Conservation (phyloP, 164 flowering plant species). For the Sedum album region DNA sequence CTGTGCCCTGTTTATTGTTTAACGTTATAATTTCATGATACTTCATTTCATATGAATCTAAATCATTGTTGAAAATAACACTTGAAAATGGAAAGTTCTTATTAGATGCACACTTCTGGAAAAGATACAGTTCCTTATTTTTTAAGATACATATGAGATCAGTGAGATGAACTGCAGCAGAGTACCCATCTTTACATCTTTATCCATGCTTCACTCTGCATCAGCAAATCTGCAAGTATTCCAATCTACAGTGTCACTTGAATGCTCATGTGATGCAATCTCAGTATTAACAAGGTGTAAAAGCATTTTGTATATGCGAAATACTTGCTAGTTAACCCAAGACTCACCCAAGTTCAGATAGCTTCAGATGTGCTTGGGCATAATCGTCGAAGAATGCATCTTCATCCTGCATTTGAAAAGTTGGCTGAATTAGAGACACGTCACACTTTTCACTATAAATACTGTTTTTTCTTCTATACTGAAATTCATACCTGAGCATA, state of each 20-base stretch:
- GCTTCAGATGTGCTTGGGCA: slow-evolving; percentile 44
- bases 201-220: not conserved
- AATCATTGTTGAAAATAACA: too few species aligned
- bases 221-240: not conserved
- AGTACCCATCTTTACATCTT: too few species aligned
- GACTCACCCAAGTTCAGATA: slow-evolving; percentile 43
- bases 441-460: not conserved
- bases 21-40: not conserved
- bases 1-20: not conserved
- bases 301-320: not conserved
- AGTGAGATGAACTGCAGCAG: too few species aligned
- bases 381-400: slow-evolving; percentile 46
- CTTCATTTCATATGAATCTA: not conserved
- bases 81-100: too few species aligned
- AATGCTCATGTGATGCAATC: not conserved
- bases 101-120: not conserved
- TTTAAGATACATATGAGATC: too few species aligned
- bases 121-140: not conserved
- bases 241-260: not conserved
- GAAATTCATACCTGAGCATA: slow-evolving; percentile 25
- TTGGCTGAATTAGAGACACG: not conserved
- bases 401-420: slow-evolving; percentile 24
- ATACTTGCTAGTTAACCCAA: slow-evolving; percentile 14
- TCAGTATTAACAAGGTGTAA: not conserved
- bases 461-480: not conserved